Evolutionary conservation across 2,329 filamentous ascomycete species (phyloP).

Genomic region (Gnomoniopsis sp.): DNA sequence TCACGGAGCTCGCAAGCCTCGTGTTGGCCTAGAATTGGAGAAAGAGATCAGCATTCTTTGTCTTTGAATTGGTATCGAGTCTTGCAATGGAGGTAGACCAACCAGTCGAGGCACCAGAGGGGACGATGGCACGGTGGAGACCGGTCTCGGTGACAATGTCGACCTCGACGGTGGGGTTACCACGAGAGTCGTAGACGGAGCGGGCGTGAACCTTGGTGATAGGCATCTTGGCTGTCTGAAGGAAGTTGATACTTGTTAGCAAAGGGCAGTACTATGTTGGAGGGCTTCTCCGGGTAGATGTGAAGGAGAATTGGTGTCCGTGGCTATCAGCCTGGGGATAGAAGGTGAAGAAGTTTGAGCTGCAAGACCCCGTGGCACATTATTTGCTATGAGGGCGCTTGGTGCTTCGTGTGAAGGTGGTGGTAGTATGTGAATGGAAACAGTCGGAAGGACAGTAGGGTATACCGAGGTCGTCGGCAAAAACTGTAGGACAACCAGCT

Average conservation of each 20-base stretch:
- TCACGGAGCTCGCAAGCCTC: slow-evolving; percentile 90
- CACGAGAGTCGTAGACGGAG: slow-evolving; percentile 97
- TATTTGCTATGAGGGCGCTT: neutral
- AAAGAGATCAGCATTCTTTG: slow-evolving; percentile 19
- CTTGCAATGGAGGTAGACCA: slow-evolving; percentile 33
- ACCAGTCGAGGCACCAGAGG: slow-evolving; percentile 94
- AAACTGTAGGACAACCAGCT: neutral
- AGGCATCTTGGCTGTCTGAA: slow-evolving; percentile 63
- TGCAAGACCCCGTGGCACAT: too few species aligned
- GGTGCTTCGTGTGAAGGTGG: too few species aligned
- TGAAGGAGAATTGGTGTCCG: neutral
- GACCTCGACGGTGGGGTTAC: slow-evolving; percentile 98
- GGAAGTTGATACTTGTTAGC: neutral
- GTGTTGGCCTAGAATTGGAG: slow-evolving; percentile 64
- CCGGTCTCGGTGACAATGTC: slow-evolving; percentile 95
- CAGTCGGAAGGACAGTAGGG: neutral
- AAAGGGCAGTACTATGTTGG: neutral
- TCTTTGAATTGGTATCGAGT: neutral
- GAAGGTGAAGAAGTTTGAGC: too few species aligned
- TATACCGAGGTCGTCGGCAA: neutral
- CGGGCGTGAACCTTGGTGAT: slow-evolving; percentile 89
- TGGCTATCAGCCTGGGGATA: neutral
- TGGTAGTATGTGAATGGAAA: too few species aligned
- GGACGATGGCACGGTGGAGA: slow-evolving; percentile 95
- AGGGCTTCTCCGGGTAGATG: neutral